phyloP scores from a whole-genome alignment of 1,284 basidiomycete species.

The Boletus sp. region DNA sequence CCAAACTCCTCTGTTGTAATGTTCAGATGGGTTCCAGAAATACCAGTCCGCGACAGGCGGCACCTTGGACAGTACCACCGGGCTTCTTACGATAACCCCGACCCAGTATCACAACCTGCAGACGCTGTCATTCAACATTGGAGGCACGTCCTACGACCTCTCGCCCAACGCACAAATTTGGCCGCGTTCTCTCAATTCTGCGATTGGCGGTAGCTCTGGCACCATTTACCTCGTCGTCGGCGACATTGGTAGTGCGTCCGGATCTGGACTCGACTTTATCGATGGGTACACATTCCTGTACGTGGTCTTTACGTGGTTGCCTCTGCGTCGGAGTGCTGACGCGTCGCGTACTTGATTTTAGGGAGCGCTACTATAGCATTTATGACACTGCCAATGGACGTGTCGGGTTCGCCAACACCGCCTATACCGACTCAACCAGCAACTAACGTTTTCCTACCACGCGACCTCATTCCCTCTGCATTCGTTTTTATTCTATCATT shows the following conservation, averaged over 20 bases:
- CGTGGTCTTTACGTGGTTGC: not conserved
- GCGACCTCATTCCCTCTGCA: slow-evolving; percentile 41
- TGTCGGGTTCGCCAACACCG: slow-evolving; percentile 46
- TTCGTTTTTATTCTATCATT: slow-evolving; percentile 14
- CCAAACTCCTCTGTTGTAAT: not conserved
- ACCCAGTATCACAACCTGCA: slow-evolving; percentile 24
- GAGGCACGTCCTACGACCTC: slow-evolving; percentile 37
- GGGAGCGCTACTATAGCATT: slow-evolving; percentile 49
- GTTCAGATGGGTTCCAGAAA: slow-evolving; percentile 45
- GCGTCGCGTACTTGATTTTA: slow-evolving; percentile 16
- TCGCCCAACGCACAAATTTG: slow-evolving; percentile 51
- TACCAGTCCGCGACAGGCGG: slow-evolving; percentile 53
- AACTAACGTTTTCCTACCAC: slow-evolving; percentile 21
- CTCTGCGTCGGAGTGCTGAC: not conserved
- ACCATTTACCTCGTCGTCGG: slow-evolving; percentile 45
- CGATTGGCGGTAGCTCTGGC: slow-evolving; percentile 37
- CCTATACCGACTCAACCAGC: slow-evolving; percentile 45
- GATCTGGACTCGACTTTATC: slow-evolving; percentile 40
- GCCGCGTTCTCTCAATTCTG: slow-evolving; percentile 45
- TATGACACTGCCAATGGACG: slow-evolving; percentile 45
- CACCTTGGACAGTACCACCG: slow-evolving; percentile 41
- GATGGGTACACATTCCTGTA: slow-evolving; percentile 18
- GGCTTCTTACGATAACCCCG: slow-evolving; percentile 39
- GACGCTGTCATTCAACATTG: slow-evolving; percentile 28
- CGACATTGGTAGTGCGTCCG: slow-evolving; percentile 35